A percentile compares a stretch with the other conserved stretches of the same genome.
Conservation (phyloP, 176 grass and related monocot species). For the Oryza australiensis region DNA sequence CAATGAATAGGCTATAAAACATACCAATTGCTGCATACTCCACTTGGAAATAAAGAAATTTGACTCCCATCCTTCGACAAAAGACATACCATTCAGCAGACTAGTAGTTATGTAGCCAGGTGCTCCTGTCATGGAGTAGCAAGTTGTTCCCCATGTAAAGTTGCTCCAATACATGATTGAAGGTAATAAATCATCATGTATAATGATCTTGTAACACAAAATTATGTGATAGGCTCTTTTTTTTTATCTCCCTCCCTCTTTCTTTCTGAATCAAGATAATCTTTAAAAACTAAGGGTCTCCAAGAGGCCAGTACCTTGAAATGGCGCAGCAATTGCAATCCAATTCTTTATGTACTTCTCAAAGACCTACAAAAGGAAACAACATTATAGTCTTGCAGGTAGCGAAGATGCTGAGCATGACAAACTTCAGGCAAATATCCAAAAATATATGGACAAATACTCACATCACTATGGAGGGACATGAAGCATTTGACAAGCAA, state of each 20-base stretch:
- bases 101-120: conserved; percentile 91
- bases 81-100: conserved; percentile 92
- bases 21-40: conserved; percentile 99
- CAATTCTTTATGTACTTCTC: conserved; percentile 96
- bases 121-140: conserved; percentile 65
- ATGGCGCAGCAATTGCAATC: conserved; percentile 98
- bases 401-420: background rate
- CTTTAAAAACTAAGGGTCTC: background rate
- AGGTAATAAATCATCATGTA: background rate
- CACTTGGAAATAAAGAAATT: conserved; percentile 96
- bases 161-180: conserved; percentile 14
- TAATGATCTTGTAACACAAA: background rate
- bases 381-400: background rate
- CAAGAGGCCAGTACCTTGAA: conserved; percentile 68
- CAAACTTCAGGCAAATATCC: conserved; percentile 28
- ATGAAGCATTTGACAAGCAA: conserved; percentile 93
- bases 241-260: background rate
- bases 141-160: conserved; percentile 33
- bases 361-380: conserved; percentile 60
- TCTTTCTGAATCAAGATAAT: background rate
- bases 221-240: background rate
- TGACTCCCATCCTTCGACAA: conserved; percentile 92
- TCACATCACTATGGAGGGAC: conserved; percentile 81
- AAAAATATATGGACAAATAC: conserved; percentile 38
- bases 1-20: conserved; percentile 19